A percentile compares a stretch with the other conserved stretches of the same genome.
phyloP scores from a whole-genome alignment of 306 rosid genomes.

The Corylus heterophylla region DNA sequence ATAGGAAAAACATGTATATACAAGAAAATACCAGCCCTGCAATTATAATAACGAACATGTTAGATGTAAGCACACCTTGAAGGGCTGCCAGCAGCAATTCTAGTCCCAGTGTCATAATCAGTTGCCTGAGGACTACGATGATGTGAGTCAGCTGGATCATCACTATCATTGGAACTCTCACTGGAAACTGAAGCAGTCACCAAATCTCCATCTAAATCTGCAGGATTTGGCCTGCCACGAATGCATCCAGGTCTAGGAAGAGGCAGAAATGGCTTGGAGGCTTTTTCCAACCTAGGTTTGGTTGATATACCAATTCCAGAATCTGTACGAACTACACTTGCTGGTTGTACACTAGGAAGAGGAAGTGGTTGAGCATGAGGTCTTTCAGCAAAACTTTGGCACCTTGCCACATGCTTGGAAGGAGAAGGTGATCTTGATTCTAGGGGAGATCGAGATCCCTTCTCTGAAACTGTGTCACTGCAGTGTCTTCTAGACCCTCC shows the following conservation, averaged over 20 bases:
- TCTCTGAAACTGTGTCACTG: constrained; percentile 87
- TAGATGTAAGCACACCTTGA: constrained; percentile 63
- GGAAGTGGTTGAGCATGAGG: constrained; percentile 91
- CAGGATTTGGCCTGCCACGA: constrained; percentile 51
- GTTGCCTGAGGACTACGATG: constrained; percentile 72
- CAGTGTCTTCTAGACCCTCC: constrained; percentile 62
- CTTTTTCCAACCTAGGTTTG: constrained; percentile 59
- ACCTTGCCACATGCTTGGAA: constrained; percentile 78
- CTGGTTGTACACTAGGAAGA: constrained; percentile 74
- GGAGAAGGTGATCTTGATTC: constrained; percentile 92
- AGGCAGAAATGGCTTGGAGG: constrained; percentile 70
- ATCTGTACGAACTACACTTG: constrained; percentile 73
- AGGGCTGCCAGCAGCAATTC: constrained; percentile 72
- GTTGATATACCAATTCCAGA: constrained; percentile 73
- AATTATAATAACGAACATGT: constrained; percentile 19
- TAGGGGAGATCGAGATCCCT: constrained; percentile 67
- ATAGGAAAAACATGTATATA: constrained; percentile 19
- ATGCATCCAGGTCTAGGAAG: constrained; percentile 82
- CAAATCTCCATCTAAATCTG: constrained; percentile 79
- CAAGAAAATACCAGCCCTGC: constrained; percentile 24
- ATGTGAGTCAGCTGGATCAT: constrained; percentile 69
- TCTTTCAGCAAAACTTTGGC: constrained; percentile 95
- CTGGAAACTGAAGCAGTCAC: constrained; percentile 66
- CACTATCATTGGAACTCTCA: constrained; percentile 75
- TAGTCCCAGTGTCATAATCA: constrained; percentile 68